A percentile compares a stretch with the other conserved stretches of the same genome.
Conservation (phyloP, 1,139 yeast species). For the Diutina rugosa region DNA sequence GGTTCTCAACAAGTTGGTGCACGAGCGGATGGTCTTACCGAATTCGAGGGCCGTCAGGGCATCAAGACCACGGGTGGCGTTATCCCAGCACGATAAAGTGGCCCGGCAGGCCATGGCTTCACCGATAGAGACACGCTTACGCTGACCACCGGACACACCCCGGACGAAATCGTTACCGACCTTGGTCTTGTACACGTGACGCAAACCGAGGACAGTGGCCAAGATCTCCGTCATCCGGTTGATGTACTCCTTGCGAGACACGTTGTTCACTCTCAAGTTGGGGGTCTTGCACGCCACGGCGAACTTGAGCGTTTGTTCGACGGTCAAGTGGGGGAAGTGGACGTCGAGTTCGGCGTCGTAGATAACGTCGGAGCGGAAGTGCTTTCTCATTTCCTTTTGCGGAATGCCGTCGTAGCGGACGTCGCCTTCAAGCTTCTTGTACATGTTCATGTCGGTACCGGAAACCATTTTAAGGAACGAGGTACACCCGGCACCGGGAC, state of each 20-base stretch:
- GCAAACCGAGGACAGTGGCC: slow-evolving; percentile 43
- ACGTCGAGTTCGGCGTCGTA: slow-evolving; percentile 1
- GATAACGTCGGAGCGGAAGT: not conserved
- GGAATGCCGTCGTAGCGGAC: not conserved
- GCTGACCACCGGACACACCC: slow-evolving; percentile 57
- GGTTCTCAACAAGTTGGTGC: slow-evolving; percentile 40
- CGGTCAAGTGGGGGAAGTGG: slow-evolving; percentile 2
- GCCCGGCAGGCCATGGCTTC: slow-evolving; percentile 51
- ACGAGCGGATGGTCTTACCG: slow-evolving; percentile 46
- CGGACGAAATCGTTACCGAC: slow-evolving; percentile 51
- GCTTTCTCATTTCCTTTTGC: not conserved
- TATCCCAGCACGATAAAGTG: slow-evolving; percentile 57
- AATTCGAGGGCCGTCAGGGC: slow-evolving; percentile 67
- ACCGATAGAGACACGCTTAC: slow-evolving; percentile 50
- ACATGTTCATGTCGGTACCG: not conserved
- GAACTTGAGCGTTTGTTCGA: slow-evolving; percentile 1
- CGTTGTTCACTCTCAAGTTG: slow-evolving; percentile 32
- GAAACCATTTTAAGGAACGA: not conserved
- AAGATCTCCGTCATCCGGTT: slow-evolving; percentile 34
- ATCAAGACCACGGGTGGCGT: slow-evolving; percentile 70
- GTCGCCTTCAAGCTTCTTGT: slow-evolving; percentile 1
- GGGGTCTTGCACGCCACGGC: slow-evolving; percentile 2
- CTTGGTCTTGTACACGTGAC: slow-evolving; percentile 40
- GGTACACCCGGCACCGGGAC: slow-evolving; percentile 2
- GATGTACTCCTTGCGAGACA: slow-evolving; percentile 34